A percentile compares a stretch with the other conserved stretches of the same genome.
Conservation (phyloP, 2,329 filamentous ascomycete genomes). For the Arthrobotrys sphaeroides region DNA sequence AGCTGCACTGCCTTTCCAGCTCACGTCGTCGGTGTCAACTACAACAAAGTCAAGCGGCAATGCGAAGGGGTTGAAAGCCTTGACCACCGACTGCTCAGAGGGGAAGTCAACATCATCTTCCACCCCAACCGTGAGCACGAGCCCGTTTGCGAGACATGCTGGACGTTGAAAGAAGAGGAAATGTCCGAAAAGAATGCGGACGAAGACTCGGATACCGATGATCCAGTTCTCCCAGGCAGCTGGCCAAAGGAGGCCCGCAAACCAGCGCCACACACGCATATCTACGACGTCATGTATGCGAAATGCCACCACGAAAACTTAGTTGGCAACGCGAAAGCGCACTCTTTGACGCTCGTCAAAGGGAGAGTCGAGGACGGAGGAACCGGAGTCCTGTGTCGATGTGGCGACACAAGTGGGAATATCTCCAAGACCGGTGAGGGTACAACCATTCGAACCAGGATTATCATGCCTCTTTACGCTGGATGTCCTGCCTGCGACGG, state of each 20-base stretch:
- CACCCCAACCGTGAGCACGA: neutral
- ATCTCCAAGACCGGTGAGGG: neutral
- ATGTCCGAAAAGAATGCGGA: neutral
- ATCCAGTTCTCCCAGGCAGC: neutral
- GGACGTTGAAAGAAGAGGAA: neutral
- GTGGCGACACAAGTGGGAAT: neutral
- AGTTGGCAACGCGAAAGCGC: neutral
- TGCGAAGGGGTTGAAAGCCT: slow-evolving; percentile 28
- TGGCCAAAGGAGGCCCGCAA: slow-evolving; percentile 17
- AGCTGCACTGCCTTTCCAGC: slow-evolving; percentile 13
- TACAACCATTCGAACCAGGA: neutral
- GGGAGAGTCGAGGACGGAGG: neutral
- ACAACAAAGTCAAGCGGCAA: neutral
- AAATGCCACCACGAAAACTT: neutral
- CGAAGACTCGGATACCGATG: neutral
- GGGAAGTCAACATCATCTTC: slow-evolving; percentile 23
- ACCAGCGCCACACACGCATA: neutral
- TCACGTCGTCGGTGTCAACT: slow-evolving; percentile 26
- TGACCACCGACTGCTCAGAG: slow-evolving; percentile 5
- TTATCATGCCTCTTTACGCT: slow-evolving; percentile 9
- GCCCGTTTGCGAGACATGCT: slow-evolving; percentile 31
- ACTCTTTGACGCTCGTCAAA: slow-evolving; percentile 7
- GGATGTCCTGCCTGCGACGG: slow-evolving; percentile 21
- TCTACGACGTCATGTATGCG: slow-evolving; percentile 1
- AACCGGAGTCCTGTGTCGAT: neutral